These are phyloP conservation scores for Calocybe cyanea DNA, from an alignment of 768 basidiomycete species.

Conservation along the genomic window DNA sequence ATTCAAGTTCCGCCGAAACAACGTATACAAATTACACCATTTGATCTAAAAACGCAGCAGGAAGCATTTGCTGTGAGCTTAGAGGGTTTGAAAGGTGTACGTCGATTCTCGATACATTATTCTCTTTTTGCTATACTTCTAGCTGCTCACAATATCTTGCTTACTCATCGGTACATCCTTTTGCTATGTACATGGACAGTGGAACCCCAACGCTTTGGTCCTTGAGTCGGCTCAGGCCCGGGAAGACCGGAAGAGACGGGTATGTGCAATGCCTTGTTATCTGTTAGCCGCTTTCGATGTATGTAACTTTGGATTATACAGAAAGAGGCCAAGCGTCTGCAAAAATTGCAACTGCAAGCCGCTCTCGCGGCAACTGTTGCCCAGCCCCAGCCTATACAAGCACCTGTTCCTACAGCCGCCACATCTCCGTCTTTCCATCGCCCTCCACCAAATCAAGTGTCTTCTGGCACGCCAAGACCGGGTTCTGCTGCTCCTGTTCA, in stretches of 20 bases:
- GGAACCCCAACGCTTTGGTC: constrained; percentile 61
- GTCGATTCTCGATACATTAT: no score
- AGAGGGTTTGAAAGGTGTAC: constrained; percentile 70
- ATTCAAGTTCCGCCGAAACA: constrained; percentile 74
- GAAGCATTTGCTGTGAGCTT: constrained; percentile 73
- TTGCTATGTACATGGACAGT: constrained; percentile 34
- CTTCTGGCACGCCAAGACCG: constrained; percentile 30
- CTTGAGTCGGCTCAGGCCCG: constrained; percentile 69
- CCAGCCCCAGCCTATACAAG: constrained; percentile 28
- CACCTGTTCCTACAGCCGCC: constrained; percentile 28
- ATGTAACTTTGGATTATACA: constrained; percentile 21
- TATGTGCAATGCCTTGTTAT: constrained; percentile 30
- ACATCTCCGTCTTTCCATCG: constrained; percentile 22
- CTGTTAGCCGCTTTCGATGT: neutral
- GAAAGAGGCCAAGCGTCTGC: constrained; percentile 72
- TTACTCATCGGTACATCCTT: constrained; percentile 5
- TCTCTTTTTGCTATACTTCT: constrained; percentile 14
- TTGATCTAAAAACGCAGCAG: constrained; percentile 63
- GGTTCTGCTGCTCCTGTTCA: constrained; percentile 21
- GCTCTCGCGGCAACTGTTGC: constrained; percentile 18
- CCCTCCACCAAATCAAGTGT: constrained; percentile 19
- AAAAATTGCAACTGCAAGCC: constrained; percentile 47
- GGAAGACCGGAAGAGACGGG: constrained; percentile 76
- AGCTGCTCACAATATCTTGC: neutral
- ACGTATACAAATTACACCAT: constrained; percentile 53